A percentile compares a stretch with the other conserved stretches of the same genome.
These are phyloP conservation scores for Tolypocladium tropicale DNA, from an alignment of 2,329 filamentous ascomycete genomes.

Conservation along the genomic window DNA sequence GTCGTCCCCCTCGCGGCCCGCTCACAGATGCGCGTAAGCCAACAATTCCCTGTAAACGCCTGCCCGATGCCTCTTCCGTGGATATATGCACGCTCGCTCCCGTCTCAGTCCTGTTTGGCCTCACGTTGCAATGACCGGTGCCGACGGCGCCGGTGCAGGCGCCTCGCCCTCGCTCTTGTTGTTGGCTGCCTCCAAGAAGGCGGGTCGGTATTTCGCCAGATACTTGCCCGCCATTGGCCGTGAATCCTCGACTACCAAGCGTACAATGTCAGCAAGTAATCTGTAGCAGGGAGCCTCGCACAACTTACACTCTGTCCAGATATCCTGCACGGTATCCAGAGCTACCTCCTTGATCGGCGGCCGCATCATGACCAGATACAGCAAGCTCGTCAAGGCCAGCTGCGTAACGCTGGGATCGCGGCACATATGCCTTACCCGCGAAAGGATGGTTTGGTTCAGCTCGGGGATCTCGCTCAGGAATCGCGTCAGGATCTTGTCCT, in stretches of 20 bases:
- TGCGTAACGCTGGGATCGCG: conserved; percentile 55
- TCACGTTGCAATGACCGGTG: conserved; percentile 21
- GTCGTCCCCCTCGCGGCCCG: background rate
- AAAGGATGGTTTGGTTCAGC: conserved; percentile 60
- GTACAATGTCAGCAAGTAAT: conserved; percentile 8
- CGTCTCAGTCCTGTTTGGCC: background rate
- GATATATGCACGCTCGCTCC: background rate
- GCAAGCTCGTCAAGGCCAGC: conserved; percentile 52
- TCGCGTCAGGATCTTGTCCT: conserved; percentile 81
- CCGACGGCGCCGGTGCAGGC: conserved; percentile 8
- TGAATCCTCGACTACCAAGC: conserved; percentile 45
- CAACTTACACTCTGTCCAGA: conserved; percentile 55
- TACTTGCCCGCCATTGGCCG: conserved; percentile 53
- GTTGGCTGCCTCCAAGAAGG: conserved; percentile 29
- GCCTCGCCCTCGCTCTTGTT: conserved; percentile 12
- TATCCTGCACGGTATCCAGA: conserved; percentile 54
- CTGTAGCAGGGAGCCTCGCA: background rate
- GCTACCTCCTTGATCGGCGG: conserved; percentile 54
- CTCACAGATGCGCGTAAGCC: background rate
- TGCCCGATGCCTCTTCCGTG: background rate
- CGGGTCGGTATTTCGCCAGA: conserved; percentile 49
- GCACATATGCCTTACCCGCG: conserved; percentile 59
- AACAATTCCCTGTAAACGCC: conserved; percentile 2
- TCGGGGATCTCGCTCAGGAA: conserved; percentile 88
- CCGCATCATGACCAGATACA: conserved; percentile 58